phyloP scores from a whole-genome alignment of 192 early-diverging fungal genomes.

The Linnemannia exigua region DNA sequence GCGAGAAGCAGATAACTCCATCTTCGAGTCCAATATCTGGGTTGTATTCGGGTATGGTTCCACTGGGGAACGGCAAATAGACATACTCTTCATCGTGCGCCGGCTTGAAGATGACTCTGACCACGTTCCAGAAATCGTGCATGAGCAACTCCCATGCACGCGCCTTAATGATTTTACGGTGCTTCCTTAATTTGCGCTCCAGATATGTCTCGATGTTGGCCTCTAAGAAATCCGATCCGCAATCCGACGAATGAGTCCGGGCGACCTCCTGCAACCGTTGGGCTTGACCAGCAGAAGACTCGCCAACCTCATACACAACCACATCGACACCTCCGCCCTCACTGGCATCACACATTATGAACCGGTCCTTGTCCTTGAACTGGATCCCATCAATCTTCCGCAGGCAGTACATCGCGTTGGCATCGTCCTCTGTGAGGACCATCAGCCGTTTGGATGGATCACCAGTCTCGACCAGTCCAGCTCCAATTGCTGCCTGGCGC shows the following conservation, averaged over 20 bases:
- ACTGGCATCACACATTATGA: conserved; percentile 71
- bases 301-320: conserved; percentile 52
- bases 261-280: conserved; percentile 52
- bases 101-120: too few species aligned
- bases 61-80: conserved; percentile 60
- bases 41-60: conserved; percentile 58
- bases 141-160: conserved; percentile 60
- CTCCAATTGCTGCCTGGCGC: too few species aligned
- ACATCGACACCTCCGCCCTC: conserved; percentile 68
- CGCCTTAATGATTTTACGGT: conserved; percentile 56
- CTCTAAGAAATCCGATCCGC: conserved; percentile 64
- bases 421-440: too few species aligned
- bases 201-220: conserved; percentile 59
- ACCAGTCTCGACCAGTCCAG: too few species aligned
- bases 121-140: conserved; percentile 61
- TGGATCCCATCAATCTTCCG: conserved; percentile 63
- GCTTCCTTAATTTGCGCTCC: conserved; percentile 60
- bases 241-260: conserved; percentile 58
- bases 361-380: conserved; percentile 58
- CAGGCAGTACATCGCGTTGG: too few species aligned
- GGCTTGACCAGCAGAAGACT: conserved; percentile 53
- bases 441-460: too few species aligned
- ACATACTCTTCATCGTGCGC: conserved; percentile 60
- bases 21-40: conserved; percentile 58
- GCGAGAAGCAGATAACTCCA: conserved; percentile 55